Conservation (phyloP, 2,329 filamentous ascomycete species). For the Pezicula radicicola region DNA sequence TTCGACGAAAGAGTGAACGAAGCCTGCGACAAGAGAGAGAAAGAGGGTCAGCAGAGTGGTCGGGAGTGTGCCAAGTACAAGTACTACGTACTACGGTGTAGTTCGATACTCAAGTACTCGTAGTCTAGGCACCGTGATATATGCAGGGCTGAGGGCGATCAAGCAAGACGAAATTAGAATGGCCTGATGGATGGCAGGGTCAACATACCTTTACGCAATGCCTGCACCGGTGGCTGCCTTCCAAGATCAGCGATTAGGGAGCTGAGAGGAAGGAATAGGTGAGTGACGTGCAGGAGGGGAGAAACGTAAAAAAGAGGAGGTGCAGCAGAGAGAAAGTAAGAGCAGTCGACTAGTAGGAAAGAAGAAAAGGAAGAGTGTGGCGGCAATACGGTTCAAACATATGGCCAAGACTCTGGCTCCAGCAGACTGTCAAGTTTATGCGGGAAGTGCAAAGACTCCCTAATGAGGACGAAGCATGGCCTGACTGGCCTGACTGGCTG, state of each 20-base stretch:
- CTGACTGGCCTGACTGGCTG: conserved; percentile 9
- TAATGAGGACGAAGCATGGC: conserved; percentile 4
- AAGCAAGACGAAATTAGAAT: conserved; percentile 10
- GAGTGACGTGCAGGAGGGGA: conserved; percentile 11
- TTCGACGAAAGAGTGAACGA: conserved; percentile 16
- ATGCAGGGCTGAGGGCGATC: conserved; percentile 11
- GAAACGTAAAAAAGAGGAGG: conserved; percentile 4
- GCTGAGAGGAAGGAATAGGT: neutral
- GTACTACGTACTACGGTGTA: conserved; percentile 1
- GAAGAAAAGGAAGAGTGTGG: conserved; percentile 1
- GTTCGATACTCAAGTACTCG: conserved; percentile 11
- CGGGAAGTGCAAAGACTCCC: neutral
- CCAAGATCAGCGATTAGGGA: neutral
- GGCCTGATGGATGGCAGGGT: neutral
- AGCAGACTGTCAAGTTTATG: conserved; percentile 11
- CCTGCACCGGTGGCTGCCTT: conserved; percentile 29
- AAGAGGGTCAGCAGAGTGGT: conserved; percentile 1
- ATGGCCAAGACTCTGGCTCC: neutral
- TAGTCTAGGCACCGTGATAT: conserved; percentile 1
- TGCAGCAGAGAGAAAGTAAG: conserved; percentile 7
- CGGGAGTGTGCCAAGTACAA: neutral
- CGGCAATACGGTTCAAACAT: conserved; percentile 2
- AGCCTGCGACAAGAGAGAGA: conserved; percentile 19
- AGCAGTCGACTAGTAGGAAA: neutral
- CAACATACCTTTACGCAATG: conserved; percentile 29